phyloP scores from a whole-genome alignment of 1,284 basidiomycete species.

The Ustilago esculenta region DNA sequence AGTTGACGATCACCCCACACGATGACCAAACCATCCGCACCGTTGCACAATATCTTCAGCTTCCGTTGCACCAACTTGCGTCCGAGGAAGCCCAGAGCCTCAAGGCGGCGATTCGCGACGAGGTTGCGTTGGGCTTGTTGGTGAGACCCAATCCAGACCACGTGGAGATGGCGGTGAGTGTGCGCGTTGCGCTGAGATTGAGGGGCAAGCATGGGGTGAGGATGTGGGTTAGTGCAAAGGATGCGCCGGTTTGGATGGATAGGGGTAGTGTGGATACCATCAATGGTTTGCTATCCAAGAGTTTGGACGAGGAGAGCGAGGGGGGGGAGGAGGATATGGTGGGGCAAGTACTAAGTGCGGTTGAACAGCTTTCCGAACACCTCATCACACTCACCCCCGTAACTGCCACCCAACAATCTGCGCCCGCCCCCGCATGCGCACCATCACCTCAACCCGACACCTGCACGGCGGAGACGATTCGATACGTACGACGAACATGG shows the following conservation, averaged over 20 bases:
- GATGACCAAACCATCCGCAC: constrained; percentile 11
- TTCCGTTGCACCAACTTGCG: constrained; percentile 28
- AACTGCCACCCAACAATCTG: no score
- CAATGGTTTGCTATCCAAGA: no score
- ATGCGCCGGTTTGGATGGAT: constrained; percentile 31
- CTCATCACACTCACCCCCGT: constrained; percentile 9
- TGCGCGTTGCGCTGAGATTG: constrained; percentile 18
- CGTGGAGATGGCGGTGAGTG: constrained; percentile 19
- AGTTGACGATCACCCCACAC: constrained; percentile 9
- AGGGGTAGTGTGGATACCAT: constrained; percentile 16
- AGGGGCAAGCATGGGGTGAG: not conserved
- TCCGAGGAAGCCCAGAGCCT: constrained; percentile 1
- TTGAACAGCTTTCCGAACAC: constrained; percentile 28
- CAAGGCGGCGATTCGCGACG: constrained; percentile 25
- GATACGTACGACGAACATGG: constrained; percentile 43
- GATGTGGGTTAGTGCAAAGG: constrained; percentile 20
- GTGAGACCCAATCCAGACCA: constrained; percentile 9
- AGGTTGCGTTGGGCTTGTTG: constrained; percentile 27
- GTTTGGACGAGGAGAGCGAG: not conserved
- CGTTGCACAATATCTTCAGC: constrained; percentile 34
- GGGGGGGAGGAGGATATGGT: constrained; percentile 23
- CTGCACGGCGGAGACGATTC: not conserved
- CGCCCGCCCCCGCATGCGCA: not conserved
- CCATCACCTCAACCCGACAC: not conserved
- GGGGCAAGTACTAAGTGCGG: not conserved